Base-by-base conservation (phyloP, 106 monocot genomes). In the Vanilla planifolia region DNA sequence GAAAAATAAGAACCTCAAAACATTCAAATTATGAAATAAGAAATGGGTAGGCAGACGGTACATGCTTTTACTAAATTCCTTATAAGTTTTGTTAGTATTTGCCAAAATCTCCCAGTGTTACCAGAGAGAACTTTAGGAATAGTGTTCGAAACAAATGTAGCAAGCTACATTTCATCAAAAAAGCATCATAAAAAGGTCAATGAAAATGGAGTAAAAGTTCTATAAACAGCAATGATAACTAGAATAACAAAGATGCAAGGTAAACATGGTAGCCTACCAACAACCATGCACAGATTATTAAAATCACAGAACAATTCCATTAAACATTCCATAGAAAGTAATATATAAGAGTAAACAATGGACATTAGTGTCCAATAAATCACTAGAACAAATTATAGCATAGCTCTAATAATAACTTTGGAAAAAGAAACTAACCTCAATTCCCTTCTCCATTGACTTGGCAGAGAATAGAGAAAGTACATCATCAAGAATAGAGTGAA, bases 81-180 rank as follows among this genome's bases (percentile, higher is more conserved):
- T 23, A 98, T 88, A 64, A 98, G 92, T 64, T 98, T 98, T 68
- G 91, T 98, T 34, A 98, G 79, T 60, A 98, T 91, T 62, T 98
- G 96, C 19, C 96, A 81, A 70, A 98, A 88, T 61, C 91, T 88
- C 44, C 90, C 88, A 47, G 96, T 87, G 67, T 98, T 91, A 28
- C 96, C 96, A 58, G 66, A 77, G 8, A 98, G 77, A 67, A 98
- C 58, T 57, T 77, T 67, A 37, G 96, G 96, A 71, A 98, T 85
- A 51, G 35, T 62, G 39, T 80, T 71, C 4, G 91, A 91, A 45
- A 98, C 96, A 67, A 91, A 98, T 23, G 81, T 91, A 36, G 96
- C 91, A 60, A 98, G 86, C 96, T 95, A 56, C 67, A 77, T 15
- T 60, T 71, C 50, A 20, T 34, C 43, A 78, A 51, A 15, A 19